phyloP scores from a whole-genome alignment of 768 basidiomycete species.

The Hemileccinum impolitum region DNA sequence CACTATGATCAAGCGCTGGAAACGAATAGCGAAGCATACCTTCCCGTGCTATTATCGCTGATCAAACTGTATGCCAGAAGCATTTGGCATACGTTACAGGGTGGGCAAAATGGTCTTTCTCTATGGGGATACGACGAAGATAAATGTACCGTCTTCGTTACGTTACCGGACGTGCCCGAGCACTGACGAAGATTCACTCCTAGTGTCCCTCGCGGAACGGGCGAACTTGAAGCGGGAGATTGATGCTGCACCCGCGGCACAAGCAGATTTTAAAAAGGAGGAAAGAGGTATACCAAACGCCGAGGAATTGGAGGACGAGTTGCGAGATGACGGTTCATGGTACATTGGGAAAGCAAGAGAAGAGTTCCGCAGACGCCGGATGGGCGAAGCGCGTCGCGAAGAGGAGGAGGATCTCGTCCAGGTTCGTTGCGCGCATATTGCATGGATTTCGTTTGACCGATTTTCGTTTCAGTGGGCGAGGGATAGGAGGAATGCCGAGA shows the following conservation, averaged over 20 bases:
- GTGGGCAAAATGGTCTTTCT: constrained; percentile 64
- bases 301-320: constrained; percentile 28
- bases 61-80: constrained; percentile 79
- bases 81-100: constrained; percentile 76
- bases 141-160: constrained; percentile 18
- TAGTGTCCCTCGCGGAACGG: constrained; percentile 28
- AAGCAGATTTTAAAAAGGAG: constrained; percentile 2
- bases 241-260: constrained; percentile 14
- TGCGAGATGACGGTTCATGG: constrained; percentile 62
- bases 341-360: constrained; percentile 81
- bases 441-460: constrained; percentile 1
- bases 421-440: constrained; percentile 36
- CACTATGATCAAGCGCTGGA: constrained; percentile 91
- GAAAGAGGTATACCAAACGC: constrained; percentile 8
- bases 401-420: constrained; percentile 74
- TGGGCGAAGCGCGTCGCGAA: constrained; percentile 36
- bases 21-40: constrained; percentile 83
- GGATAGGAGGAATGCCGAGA: constrained; percentile 67
- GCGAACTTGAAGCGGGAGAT: constrained; percentile 22
- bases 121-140: constrained; percentile 63
- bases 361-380: constrained; percentile 61
- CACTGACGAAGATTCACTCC: constrained; percentile 5
- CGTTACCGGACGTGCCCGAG: not conserved
- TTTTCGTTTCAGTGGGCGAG: constrained; percentile 62
- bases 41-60: constrained; percentile 83